Evolutionary conservation across 495 filamentous ascomycete genomes (phyloP).

Genomic region (Bombardia bombarda): DNA sequence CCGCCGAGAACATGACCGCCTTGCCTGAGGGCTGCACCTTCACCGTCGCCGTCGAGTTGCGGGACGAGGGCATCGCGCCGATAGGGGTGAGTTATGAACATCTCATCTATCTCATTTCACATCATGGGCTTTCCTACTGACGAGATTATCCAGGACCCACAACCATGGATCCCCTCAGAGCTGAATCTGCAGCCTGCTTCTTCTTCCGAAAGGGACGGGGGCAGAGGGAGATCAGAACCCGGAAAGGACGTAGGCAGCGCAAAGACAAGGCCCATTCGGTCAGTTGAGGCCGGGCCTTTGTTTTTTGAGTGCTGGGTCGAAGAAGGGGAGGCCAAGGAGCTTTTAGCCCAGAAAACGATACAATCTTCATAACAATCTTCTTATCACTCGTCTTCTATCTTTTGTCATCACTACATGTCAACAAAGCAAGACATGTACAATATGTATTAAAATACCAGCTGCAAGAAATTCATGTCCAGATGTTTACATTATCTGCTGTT

Average conservation of each 20-base stretch:
- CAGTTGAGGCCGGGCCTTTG: slow-evolving; percentile 56
- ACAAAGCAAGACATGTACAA: too few relatives aligned
- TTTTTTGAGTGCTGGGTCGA: slow-evolving; percentile 65
- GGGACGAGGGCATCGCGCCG: slow-evolving; percentile 65
- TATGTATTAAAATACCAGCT: too few relatives aligned
- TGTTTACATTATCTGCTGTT: too few relatives aligned
- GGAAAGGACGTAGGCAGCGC: slow-evolving; percentile 37
- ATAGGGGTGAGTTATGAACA: slow-evolving; percentile 51
- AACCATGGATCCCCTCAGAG: slow-evolving; percentile 59
- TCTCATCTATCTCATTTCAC: background rate
- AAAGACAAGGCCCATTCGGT: slow-evolving; percentile 46
- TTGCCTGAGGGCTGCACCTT: slow-evolving; percentile 74
- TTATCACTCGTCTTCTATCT: too few relatives aligned
- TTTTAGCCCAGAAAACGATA: too few relatives aligned
- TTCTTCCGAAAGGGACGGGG: slow-evolving; percentile 18
- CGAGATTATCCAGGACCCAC: slow-evolving; percentile 39
- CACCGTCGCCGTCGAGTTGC: slow-evolving; percentile 79
- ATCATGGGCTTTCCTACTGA: background rate
- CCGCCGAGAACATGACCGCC: slow-evolving; percentile 52
- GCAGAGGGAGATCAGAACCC: too few relatives aligned
- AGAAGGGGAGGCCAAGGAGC: slow-evolving; percentile 35
- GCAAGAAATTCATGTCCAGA: too few relatives aligned
- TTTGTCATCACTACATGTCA: too few relatives aligned
- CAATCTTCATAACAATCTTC: too few relatives aligned
- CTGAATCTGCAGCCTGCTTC: slow-evolving; percentile 37